A percentile compares a stretch with the other conserved stretches of the same genome.
Conservation (phyloP, 2,329 filamentous ascomycete species). For the Dissoconium aciculare region DNA sequence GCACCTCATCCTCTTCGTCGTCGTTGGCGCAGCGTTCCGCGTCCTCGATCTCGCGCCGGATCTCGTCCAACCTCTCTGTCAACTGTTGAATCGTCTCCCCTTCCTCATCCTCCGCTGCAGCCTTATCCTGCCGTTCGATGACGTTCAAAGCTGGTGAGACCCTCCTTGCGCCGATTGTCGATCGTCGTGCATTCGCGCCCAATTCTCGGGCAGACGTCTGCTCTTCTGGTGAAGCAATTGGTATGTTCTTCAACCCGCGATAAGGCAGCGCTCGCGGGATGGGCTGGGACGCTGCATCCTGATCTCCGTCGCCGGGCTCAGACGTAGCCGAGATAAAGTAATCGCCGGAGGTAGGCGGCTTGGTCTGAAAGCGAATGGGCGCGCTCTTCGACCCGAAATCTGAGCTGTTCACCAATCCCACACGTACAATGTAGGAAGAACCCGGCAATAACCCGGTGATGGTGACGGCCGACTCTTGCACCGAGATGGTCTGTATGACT, state of each 20-base stretch:
- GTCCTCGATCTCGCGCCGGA: conserved; percentile 73
- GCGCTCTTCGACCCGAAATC: conserved; percentile 86
- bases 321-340: conserved; percentile 24
- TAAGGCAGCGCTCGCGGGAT: conserved; percentile 37
- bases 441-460: conserved; percentile 76
- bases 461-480: conserved; percentile 72
- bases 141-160: conserved; percentile 35
- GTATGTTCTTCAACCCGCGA: conserved; percentile 30
- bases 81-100: conserved; percentile 60
- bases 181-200: conserved; percentile 42
- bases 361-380: conserved; percentile 69
- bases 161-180: conserved; percentile 40
- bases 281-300: conserved; percentile 34
- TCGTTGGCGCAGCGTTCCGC: conserved; percentile 53
- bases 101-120: conserved; percentile 29
- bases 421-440: conserved; percentile 83
- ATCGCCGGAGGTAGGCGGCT: conserved; percentile 28
- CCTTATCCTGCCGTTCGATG: not conserved
- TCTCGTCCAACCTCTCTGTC: conserved; percentile 63
- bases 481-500: conserved; percentile 68
- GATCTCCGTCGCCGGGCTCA: conserved; percentile 18
- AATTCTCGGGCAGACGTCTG: conserved; percentile 51
- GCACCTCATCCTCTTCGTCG: conserved; percentile 38
- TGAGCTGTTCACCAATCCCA: conserved; percentile 78
- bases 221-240: conserved; percentile 50